Evolutionary conservation across 768 basidiomycete genomes (phyloP).

Genomic region (Psilocybe sp.): DNA sequence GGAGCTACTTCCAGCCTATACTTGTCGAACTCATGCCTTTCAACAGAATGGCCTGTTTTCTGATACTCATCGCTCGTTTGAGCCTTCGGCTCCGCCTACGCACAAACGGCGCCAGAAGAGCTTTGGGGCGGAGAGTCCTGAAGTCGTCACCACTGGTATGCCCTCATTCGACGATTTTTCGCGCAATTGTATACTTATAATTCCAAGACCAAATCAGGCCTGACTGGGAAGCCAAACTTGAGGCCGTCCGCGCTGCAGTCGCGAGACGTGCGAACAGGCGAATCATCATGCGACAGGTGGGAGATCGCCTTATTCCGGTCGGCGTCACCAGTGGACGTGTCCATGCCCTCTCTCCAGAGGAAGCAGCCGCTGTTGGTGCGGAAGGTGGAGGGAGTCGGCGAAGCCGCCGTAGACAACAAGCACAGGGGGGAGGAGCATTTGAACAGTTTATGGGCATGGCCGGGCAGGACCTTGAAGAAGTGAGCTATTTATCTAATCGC

Average conservation of each 20-base stretch:
- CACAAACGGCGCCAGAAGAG: constrained; percentile 85
- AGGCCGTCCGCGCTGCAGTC: constrained; percentile 91
- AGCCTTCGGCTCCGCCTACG: constrained; percentile 39
- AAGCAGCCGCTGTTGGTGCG: constrained; percentile 45
- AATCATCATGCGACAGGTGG: constrained; percentile 98
- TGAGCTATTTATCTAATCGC: constrained; percentile 30
- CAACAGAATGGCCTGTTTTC: constrained; percentile 37
- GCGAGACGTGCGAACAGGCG: constrained; percentile 93
- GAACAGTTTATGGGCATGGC: constrained; percentile 72
- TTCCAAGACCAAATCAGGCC: constrained; percentile 88
- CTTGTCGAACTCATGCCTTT: constrained; percentile 4
- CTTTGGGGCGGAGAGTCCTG: constrained; percentile 79
- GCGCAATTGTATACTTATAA: not conserved
- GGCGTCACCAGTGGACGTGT: constrained; percentile 91
- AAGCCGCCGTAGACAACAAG: constrained; percentile 57
- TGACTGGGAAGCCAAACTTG: constrained; percentile 96
- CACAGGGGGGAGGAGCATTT: constrained; percentile 52
- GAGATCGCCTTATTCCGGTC: constrained; percentile 94
- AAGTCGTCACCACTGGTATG: constrained; percentile 89
- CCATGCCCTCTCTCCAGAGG: constrained; percentile 62
- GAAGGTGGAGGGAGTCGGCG: constrained; percentile 45
- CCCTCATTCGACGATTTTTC: constrained; percentile 8
- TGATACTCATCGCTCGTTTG: constrained; percentile 50
- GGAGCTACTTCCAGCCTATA: constrained; percentile 1
- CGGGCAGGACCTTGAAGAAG: constrained; percentile 93